These are phyloP conservation scores for Leptographium radiaticola DNA, from an alignment of 2,329 filamentous ascomycete genomes.

Conservation along the genomic window DNA sequence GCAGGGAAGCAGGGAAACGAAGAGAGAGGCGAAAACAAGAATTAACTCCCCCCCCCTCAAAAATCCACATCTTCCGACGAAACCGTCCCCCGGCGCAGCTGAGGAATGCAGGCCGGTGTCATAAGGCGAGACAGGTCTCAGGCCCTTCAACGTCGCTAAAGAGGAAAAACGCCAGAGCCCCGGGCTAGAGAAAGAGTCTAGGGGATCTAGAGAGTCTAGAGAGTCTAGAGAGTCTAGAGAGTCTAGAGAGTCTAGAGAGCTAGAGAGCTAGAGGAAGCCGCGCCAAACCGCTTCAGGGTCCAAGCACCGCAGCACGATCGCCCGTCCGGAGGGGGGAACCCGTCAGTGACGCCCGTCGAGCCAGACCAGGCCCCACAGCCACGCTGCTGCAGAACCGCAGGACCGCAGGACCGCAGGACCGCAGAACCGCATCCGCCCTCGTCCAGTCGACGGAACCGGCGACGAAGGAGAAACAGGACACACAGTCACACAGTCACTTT, in stretches of 20 bases:
- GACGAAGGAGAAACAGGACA: neutral
- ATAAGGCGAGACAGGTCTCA: constrained; percentile 1
- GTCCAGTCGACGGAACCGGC: neutral
- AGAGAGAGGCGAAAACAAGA: neutral
- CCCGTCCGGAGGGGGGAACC: neutral
- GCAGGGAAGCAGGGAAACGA: neutral
- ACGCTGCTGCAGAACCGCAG: too few species aligned
- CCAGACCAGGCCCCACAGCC: too few species aligned
- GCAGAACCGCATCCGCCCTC: neutral
- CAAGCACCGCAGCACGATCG: neutral
- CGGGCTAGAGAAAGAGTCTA: too few species aligned
- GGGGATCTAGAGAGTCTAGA: too few species aligned
- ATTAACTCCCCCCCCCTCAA: too few species aligned
- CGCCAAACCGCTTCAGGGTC: neutral
- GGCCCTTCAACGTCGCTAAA: neutral
- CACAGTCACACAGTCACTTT: too few species aligned
- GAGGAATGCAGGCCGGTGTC: neutral
- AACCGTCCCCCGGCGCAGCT: neutral
- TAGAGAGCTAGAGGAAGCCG: neutral
- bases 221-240: too few species aligned
- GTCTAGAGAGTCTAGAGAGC: too few species aligned
- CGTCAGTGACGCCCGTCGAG: neutral
- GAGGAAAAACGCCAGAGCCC: neutral
- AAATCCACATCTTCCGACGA: neutral
- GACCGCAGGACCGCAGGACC: neutral